Percentiles rank a stretch among this genome's conserved stretches.
Conservation (phyloP, 1,284 basidiomycete genomes). For the Phenoliferia sp. region DNA sequence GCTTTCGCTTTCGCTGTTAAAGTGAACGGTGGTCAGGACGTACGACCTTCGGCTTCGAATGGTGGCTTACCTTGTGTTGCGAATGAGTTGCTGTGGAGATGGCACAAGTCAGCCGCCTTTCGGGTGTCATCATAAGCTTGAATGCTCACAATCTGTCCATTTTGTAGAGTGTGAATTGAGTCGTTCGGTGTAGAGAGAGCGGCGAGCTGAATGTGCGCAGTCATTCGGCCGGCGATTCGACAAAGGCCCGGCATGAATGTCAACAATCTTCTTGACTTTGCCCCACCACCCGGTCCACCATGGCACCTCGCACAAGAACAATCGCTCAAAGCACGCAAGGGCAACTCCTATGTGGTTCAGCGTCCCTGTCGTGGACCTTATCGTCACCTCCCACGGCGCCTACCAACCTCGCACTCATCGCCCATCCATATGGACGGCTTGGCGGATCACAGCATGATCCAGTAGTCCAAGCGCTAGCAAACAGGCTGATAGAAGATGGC, state of each 20-base stretch:
- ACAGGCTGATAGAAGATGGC: neutral
- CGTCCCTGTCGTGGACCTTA: too few relatives aligned
- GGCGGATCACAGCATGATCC: neutral
- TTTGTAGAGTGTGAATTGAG: neutral
- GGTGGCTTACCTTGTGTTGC: constrained; percentile 10
- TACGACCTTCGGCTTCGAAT: neutral
- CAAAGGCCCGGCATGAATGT: too few relatives aligned
- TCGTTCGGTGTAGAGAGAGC: neutral
- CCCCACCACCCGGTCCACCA: neutral
- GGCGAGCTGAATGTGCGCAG: neutral
- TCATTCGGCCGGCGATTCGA: too few relatives aligned
- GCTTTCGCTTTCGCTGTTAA: constrained; percentile 17
- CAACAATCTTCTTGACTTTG: constrained; percentile 3
- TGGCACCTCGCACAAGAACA: neutral
- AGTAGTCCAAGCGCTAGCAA: neutral
- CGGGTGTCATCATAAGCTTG: neutral
- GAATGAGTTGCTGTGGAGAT: constrained; percentile 10
- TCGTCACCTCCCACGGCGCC: too few relatives aligned
- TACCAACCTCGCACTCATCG: neutral
- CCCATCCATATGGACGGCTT: neutral
- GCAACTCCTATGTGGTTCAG: too few relatives aligned
- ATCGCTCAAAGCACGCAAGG: neutral
- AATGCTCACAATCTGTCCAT: constrained; percentile 22
- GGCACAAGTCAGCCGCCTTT: neutral
- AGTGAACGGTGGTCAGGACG: neutral